Base-by-base conservation (phyloP, 306 rosid genomes). In the Vigna reflexopilosa region DNA sequence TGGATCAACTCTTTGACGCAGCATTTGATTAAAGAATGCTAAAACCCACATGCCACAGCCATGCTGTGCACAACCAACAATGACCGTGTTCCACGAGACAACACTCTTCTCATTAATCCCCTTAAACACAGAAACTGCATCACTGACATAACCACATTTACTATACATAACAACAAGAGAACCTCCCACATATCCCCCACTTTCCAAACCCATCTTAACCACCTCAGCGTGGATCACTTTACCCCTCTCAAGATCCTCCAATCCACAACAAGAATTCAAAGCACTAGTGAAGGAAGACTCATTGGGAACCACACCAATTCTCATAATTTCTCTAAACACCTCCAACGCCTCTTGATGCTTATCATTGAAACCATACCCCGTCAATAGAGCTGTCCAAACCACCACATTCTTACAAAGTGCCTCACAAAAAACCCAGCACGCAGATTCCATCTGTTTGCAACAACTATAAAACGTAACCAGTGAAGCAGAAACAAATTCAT, bases 241-340 rank as follows among this genome's bases (percentile, higher is more conserved):
- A 68, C 97, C 97, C 76, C 74, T 72, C 76, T 90, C 96, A 68
- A 89, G 76, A 84, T 90, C 90, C 90, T 82, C 98, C 77, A 94
- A 85, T 82, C 91, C 91, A 57, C 86, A 85, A 78, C 93, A 91
- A 4, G 98, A 93, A 84, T 91, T 94, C 78, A 91, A 82, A 81
- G 93, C 96, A 84, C 98, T 94, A 6, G 93, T 88, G 49, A 91
- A 82, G 56, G 96, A 94, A 81, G 93, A 91, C 61, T 94, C 96
- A 76, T 91, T 94, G 2, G 98, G 98, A 70, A 80, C 34, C 63
- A 85, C 79, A 1, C 65, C 67, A 2, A 62, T 57, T 66, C 73
- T 85, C 56, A 89, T 70, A 94, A 94, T 91, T 55, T 85, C 88
- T 47, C 85, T 19, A 56, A 91, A 91, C 78, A 91, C 86, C 80